Evolutionary conservation across 1,284 basidiomycete genomes (phyloP).

Genomic region (Ganoderma sinense): DNA sequence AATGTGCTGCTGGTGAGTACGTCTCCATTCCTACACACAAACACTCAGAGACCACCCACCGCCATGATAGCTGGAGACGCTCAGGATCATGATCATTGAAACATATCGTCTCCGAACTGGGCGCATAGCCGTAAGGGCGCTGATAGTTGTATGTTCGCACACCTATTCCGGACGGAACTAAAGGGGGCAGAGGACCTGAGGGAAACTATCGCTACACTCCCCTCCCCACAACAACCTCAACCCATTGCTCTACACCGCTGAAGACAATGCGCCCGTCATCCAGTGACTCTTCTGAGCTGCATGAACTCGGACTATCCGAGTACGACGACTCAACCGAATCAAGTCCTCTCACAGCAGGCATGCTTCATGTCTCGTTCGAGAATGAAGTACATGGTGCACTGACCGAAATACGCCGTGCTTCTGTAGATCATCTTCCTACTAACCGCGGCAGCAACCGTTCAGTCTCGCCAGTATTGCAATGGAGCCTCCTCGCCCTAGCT

Average conservation of each 20-base stretch:
- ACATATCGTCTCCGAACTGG: background rate
- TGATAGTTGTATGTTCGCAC: background rate
- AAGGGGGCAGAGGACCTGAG: background rate
- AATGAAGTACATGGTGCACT: background rate
- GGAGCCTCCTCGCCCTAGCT: constrained; percentile 14
- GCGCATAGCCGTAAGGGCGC: background rate
- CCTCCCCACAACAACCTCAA: background rate
- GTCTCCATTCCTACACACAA: background rate
- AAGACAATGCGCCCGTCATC: background rate
- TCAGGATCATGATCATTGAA: background rate
- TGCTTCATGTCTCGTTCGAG: background rate
- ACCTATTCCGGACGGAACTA: background rate
- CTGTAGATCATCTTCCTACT: background rate
- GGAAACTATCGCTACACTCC: background rate
- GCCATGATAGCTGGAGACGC: background rate
- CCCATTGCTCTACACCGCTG: background rate
- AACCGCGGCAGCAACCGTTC: background rate
- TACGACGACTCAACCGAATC: background rate
- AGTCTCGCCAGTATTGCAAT: background rate
- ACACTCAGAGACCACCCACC: background rate
- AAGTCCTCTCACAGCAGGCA: background rate
- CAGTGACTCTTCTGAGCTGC: background rate
- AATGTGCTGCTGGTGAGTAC: background rate
- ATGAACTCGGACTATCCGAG: background rate
- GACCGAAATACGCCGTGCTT: background rate